Percentiles rank a stretch among this genome's conserved stretches.
Conservation (phyloP, 257 asterid species). For the Solanum piurae region DNA sequence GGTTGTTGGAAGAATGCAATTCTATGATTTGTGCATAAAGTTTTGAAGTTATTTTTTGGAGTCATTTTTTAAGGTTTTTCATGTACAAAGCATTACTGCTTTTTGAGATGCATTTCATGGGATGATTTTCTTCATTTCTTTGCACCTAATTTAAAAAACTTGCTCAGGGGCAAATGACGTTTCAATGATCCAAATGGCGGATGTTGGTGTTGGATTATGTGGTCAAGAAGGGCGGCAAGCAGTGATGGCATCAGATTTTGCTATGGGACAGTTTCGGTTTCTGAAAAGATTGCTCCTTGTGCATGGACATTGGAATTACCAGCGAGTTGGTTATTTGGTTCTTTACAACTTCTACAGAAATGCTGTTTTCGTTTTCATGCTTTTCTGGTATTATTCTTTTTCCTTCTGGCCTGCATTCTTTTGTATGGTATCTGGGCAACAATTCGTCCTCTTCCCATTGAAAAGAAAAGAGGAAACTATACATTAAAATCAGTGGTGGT, state of each 20-base stretch:
- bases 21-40: not conserved
- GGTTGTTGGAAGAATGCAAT: not conserved
- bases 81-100: not conserved
- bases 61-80: not conserved
- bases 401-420: not conserved
- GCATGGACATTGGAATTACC: conserved; percentile 98
- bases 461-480: not conserved
- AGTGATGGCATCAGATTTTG: conserved; percentile 99
- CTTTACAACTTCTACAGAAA: conserved; percentile 93
- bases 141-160: conserved; percentile 15
- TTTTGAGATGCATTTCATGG: not conserved
- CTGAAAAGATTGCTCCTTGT: conserved; percentile 85
- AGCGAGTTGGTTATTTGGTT: conserved; percentile 85
- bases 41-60: not conserved
- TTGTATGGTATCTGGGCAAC: not conserved
- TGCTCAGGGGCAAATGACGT: conserved; percentile 92
- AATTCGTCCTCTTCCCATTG: not conserved
- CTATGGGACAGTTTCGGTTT: conserved; percentile 96
- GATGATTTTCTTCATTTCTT: not conserved
- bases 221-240: conserved; percentile 99
- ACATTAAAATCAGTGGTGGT: not conserved
- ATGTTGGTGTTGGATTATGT: conserved; percentile 98
- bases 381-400: conserved; percentile 67
- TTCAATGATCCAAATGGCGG: conserved; percentile 99
- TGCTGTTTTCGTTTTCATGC: conserved; percentile 96